Percentiles rank a stretch among this genome's conserved stretches.
Evolutionary conservation across 495 filamentous ascomycete species (phyloP).

Genomic region (Bryoglossum gracile): DNA sequence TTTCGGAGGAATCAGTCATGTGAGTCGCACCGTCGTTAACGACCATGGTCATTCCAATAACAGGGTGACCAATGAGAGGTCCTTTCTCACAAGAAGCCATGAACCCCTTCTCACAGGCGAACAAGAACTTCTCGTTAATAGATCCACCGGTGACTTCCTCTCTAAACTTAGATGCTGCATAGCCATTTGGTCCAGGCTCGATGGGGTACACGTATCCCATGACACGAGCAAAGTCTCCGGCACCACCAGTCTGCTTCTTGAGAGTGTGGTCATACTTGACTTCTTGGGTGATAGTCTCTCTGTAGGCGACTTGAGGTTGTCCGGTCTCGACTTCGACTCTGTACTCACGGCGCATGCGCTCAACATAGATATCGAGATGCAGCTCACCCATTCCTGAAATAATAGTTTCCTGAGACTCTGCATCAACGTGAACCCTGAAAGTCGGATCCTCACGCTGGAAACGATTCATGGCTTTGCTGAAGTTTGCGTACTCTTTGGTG

Average conservation of each 20-base stretch:
- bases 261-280: conserved; percentile 87
- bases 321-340: conserved; percentile 92
- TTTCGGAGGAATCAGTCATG: conserved; percentile 96
- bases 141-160: conserved; percentile 79
- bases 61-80: conserved; percentile 86
- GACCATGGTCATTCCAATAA: conserved; percentile 84
- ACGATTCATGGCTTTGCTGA: conserved; percentile 96
- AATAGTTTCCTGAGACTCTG: conserved; percentile 88
- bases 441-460: conserved; percentile 99
- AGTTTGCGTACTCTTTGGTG: conserved; percentile 86
- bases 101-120: conserved; percentile 95
- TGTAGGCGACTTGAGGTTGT: conserved; percentile 94
- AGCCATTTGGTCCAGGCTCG: conserved; percentile 55
- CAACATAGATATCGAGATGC: conserved; percentile 95
- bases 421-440: conserved; percentile 88
- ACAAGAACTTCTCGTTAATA: conserved; percentile 95
- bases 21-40: conserved; percentile 97
- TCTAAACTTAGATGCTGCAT: conserved; percentile 53
- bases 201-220: conserved; percentile 90
- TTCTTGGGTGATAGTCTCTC: conserved; percentile 77
- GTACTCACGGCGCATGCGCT: conserved; percentile 97
- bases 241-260: conserved; percentile 93
- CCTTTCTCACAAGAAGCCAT: conserved; percentile 77
- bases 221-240: conserved; percentile 93
- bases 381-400: conserved; percentile 99